Percentiles rank a stretch among this genome's conserved stretches.
These are phyloP conservation scores for Auriscalpium microsporum DNA, from an alignment of 768 basidiomycete genomes.

Conservation along the genomic window DNA sequence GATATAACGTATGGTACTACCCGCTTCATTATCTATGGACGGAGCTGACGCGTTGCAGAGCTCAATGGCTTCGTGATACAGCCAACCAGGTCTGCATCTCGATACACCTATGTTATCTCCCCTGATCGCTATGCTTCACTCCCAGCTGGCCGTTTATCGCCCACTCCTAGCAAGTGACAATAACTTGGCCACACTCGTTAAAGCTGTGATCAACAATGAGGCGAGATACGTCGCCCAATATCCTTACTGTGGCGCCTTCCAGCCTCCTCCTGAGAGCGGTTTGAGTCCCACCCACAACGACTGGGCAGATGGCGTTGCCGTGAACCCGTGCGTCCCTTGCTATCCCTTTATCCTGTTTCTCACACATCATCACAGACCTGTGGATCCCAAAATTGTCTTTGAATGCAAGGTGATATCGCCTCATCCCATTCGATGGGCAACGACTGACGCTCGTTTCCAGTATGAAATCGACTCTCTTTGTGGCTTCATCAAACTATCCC, in stretches of 20 bases:
- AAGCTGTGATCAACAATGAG: constrained; percentile 78
- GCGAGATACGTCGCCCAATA: constrained; percentile 63
- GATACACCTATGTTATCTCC: constrained; percentile 1
- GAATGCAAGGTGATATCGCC: constrained; percentile 60
- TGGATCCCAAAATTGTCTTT: constrained; percentile 63
- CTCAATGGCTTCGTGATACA: constrained; percentile 79
- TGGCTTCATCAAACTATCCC: constrained; percentile 70
- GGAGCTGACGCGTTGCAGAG: constrained; percentile 31
- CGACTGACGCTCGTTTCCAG: constrained; percentile 23
- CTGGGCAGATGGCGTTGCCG: constrained; percentile 60
- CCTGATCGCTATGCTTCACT: constrained; percentile 3
- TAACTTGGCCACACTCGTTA: constrained; percentile 55
- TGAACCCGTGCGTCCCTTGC: constrained; percentile 53
- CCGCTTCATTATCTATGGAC: constrained; percentile 5
- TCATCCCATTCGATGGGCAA: no score
- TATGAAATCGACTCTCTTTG: constrained; percentile 78
- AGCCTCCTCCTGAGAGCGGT: constrained; percentile 71
- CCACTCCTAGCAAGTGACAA: constrained; percentile 47
- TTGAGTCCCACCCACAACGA: constrained; percentile 55
- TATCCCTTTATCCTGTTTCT: background rate
- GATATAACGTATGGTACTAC: constrained; percentile 57
- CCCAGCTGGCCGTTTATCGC: constrained; percentile 64
- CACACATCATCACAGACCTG: constrained; percentile 40
- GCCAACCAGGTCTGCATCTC: constrained; percentile 53
- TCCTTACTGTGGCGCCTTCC: constrained; percentile 77